Conservation (phyloP, 2,329 filamentous ascomycete genomes). For the Penicillium sclerotigenum region DNA sequence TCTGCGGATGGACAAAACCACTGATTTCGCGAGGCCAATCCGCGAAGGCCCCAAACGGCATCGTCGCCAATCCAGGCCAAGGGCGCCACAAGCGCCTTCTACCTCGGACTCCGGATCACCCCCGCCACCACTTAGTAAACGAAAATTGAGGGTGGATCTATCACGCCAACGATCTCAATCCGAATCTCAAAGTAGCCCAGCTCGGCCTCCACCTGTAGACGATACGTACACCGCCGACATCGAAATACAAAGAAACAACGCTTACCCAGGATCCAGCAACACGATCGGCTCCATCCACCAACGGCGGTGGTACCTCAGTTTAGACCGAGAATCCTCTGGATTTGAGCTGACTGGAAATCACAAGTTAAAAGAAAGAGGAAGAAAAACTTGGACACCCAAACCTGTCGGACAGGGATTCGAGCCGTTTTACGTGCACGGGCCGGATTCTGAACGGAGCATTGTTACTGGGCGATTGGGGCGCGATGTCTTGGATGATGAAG, state of each 20-base stretch:
- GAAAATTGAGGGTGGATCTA: background rate
- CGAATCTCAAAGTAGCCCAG: background rate
- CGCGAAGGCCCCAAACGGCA: constrained; percentile 23
- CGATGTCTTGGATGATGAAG: constrained; percentile 62
- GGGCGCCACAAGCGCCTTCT: constrained; percentile 3
- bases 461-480: constrained; percentile 60
- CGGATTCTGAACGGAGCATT: constrained; percentile 62
- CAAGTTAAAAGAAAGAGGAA: background rate
- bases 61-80: constrained; percentile 8
- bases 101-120: constrained; percentile 23
- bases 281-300: constrained; percentile 66
- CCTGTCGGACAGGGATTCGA: constrained; percentile 43
- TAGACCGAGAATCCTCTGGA: constrained; percentile 60
- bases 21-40: constrained; percentile 15
- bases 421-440: constrained; percentile 61
- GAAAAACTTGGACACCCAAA: constrained; percentile 31
- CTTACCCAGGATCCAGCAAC: constrained; percentile 64
- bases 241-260: constrained; percentile 58
- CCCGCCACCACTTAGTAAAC: constrained; percentile 2
- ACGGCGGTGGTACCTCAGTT: constrained; percentile 62
- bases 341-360: constrained; percentile 40
- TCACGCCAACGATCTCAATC: background rate
- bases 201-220: background rate
- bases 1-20: constrained; percentile 46
- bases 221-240: constrained; percentile 44